Evolutionary conservation across 495 filamentous ascomycete species (phyloP), one percentile per base, ranked within the genome.

Genomic region (Aspergillus wentii): DNA sequence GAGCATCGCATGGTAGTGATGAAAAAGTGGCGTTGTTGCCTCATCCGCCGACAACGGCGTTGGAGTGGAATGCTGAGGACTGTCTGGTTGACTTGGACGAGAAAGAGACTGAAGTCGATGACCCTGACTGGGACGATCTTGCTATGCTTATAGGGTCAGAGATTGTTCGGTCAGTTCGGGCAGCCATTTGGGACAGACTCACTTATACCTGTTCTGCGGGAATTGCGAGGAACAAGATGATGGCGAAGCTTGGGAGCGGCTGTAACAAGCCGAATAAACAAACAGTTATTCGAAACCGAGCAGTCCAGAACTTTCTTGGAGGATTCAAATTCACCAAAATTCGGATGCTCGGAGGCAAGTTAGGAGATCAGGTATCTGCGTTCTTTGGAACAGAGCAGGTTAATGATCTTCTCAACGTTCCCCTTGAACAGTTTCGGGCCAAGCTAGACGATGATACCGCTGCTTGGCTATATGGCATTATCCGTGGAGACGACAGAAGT

Each of bases 121-220:
- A 90, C 55, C 87, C 86, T 4, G 89, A 95, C 61, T 98, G 94
- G 94, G 92, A 98, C 64, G 91, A 97, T 66, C 74, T 97, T 51
- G 85, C 79, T 11, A 86, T 94, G 54, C 65, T 85, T 16, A 74
- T 95, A 41, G 90, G 85, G 0, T 85, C 88, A 7, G 88, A 95
- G 55, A 91, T 97, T 48, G 82, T 94, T 23, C 76, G 85, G n/a
- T 67, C 75, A 30, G 71, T 96, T 17, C 75, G 92, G 17, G 65
- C 62, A 8, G 68, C 73, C 18, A 75, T 97, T 21, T 75, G 74
- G 52, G 72, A 80, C 28, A 59, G 72, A 31, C 60, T 95, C 17
- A 77, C 79, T 31, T 97, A 97, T 56, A 96, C 91, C 11, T 95
- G 88, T 61, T 91, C 88, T 17, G 92, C 76, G 1, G 92, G 92